Conservation (phyloP, 2,329 filamentous ascomycete species). For the Trichoderma lentiforme region DNA sequence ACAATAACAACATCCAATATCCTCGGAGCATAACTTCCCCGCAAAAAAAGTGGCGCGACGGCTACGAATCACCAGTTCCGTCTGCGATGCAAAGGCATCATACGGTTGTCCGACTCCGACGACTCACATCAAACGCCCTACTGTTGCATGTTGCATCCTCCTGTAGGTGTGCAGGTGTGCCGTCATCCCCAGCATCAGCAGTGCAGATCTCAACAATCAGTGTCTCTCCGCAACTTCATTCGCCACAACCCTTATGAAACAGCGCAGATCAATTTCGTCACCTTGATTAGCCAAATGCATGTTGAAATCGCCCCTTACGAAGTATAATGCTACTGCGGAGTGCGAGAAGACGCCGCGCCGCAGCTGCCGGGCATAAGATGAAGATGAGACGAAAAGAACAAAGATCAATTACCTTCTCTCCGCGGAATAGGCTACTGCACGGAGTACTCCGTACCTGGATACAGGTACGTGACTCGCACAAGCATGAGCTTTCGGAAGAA, state of each 20-base stretch:
- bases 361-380: not conserved
- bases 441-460: not conserved
- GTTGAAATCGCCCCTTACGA: not conserved
- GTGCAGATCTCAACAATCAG: not conserved
- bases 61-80: not conserved
- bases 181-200: not conserved
- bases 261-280: not conserved
- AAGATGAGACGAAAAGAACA: not conserved
- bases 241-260: not conserved
- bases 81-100: not conserved
- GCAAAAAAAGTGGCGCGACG: conserved; percentile 6
- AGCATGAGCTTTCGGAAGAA: not conserved
- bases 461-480: not conserved
- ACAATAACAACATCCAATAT: not conserved
- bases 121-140: not conserved
- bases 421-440: not conserved
- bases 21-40: not conserved
- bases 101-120: not conserved
- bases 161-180: not conserved
- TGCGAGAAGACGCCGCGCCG: not conserved
- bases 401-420: not conserved
- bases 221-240: not conserved
- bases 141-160: not conserved
- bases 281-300: not conserved
- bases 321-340: not conserved